Evolutionary conservation across 176 grass and related monocot species (phyloP).

Genomic region (Chloris gayana): DNA sequence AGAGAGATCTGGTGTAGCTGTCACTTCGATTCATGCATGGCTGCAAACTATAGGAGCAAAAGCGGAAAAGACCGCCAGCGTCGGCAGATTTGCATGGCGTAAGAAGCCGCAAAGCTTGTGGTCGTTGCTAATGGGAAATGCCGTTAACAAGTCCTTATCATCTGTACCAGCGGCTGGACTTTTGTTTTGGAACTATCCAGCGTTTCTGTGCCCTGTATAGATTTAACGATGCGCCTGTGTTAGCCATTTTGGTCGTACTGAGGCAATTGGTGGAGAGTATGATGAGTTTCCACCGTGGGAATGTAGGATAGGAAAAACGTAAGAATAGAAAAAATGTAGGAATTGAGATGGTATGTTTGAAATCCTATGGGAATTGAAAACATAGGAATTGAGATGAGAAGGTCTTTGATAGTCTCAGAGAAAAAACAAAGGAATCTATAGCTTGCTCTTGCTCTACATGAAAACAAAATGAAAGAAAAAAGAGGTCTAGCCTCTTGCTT

Average conservation of each 20-base stretch:
- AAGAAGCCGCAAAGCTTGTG: constrained; percentile 28
- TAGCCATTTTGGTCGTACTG: not conserved
- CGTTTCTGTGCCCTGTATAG: not conserved
- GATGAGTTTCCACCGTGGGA: not conserved
- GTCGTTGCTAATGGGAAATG: constrained; percentile 42
- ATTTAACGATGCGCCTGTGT: not conserved
- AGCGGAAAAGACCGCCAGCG: constrained; percentile 10
- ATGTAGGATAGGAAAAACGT: too few species aligned
- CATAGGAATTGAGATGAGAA: too few species aligned
- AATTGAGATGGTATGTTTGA: too few species aligned
- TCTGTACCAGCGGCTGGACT: constrained; percentile 19
- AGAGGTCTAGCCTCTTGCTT: too few species aligned
- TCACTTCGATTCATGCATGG: constrained; percentile 37
- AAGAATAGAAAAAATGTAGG: too few species aligned
- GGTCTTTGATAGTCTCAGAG: too few species aligned
- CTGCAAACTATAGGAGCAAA: not conserved
- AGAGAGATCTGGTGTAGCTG: not conserved
- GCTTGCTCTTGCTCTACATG: too few species aligned
- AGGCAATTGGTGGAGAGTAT: not conserved
- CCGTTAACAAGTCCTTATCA: constrained; percentile 34
- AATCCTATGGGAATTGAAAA: too few species aligned
- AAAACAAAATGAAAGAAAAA: too few species aligned
- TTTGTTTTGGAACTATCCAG: not conserved
- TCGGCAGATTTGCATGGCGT: constrained; percentile 43
- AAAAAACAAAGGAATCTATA: too few species aligned